Base-by-base conservation (phyloP, 1,139 yeast species). In the Protomyces arabidopsidicola region DNA sequence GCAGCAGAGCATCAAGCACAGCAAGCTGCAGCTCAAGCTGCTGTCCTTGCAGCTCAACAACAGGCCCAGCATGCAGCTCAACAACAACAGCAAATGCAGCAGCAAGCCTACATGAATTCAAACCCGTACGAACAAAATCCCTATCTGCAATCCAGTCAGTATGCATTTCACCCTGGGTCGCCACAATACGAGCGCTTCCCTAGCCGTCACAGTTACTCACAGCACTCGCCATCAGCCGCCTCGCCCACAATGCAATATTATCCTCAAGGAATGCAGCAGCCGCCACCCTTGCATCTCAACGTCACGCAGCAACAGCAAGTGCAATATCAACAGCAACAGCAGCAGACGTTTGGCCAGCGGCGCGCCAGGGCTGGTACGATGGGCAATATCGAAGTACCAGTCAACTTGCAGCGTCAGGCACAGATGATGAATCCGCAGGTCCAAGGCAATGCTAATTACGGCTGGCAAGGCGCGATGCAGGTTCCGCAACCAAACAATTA, bases 331-430 rank as follows among this genome's bases (percentile, higher is more conserved):
- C 39, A 45, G 27, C 62, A 51, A 31, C 52, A 52, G 22, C 62
- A 58, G n/a, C 62, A 51, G 35, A 38, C 27, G 35, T 58, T 58
- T 50, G 35, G 31, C 16, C 62, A 58, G 39, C 51, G 62, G 16
- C 55, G 62, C 12, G 62, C 62, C 14, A 22, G 62, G 22, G 62
- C 62, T 4, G 62, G 62, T 34, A 58, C 62, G 3, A 58, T 58
- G 62, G 62, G 62, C 18, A 53, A 58, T 22, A 58, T 58, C 16
- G 62, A 58, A 24, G 39, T 52, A 34, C 62, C 62, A 22, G 36
- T 58, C 42, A 58, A 52, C 22, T 50, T 58, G 6, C 62, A 58
- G 35, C 51, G 62, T 14, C 62, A 58, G 16, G 55, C 53, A 3
- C 62, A 58, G 24, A 39, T 52, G 52, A 22, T 58, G 16, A 58